Conservation (phyloP, 2,329 filamentous ascomycete genomes). For the Grosmannia penicillata region DNA sequence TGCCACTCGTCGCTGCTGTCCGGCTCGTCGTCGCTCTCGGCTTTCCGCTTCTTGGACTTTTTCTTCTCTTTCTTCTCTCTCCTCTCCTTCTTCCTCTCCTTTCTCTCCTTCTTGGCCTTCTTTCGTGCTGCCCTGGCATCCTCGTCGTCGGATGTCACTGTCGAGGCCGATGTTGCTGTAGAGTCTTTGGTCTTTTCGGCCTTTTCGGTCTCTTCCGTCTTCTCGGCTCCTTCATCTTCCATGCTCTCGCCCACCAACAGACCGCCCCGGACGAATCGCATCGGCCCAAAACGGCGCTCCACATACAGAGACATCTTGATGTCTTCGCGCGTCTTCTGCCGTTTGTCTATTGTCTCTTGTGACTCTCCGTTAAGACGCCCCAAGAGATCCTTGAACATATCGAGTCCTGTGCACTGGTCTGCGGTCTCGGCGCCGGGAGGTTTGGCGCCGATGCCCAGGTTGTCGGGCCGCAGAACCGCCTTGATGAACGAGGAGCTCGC, state of each 20-base stretch:
- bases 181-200: conserved; percentile 36
- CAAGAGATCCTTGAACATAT: conserved; percentile 73
- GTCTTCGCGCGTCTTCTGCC: conserved; percentile 53
- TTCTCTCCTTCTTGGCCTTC: conserved; percentile 1
- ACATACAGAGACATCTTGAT: conserved; percentile 60
- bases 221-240: conserved; percentile 20
- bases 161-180: too few species aligned
- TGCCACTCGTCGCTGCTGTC: conserved; percentile 24
- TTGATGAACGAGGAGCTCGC: conserved; percentile 78
- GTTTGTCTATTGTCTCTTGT: conserved; percentile 55
- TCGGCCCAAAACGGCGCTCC: conserved; percentile 59
- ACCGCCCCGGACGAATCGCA: conserved; percentile 82
- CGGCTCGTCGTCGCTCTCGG: conserved; percentile 21
- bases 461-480: conserved; percentile 78
- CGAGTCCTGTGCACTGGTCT: conserved; percentile 70
- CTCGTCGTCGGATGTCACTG: conserved; percentile 19
- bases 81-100: conserved; percentile 3
- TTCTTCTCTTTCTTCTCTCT: conserved; percentile 23
- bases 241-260: conserved; percentile 46
- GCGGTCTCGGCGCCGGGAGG: conserved; percentile 40
- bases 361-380: conserved; percentile 82
- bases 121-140: conserved; percentile 4
- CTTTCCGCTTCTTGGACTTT: conserved; percentile 35
- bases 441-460: conserved; percentile 74
- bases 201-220: conserved; percentile 27